Evolutionary conservation across 805 yeast genomes (phyloP), one percentile per base, ranked within the genome.

Genomic region (Huiozyma sinensis): DNA sequence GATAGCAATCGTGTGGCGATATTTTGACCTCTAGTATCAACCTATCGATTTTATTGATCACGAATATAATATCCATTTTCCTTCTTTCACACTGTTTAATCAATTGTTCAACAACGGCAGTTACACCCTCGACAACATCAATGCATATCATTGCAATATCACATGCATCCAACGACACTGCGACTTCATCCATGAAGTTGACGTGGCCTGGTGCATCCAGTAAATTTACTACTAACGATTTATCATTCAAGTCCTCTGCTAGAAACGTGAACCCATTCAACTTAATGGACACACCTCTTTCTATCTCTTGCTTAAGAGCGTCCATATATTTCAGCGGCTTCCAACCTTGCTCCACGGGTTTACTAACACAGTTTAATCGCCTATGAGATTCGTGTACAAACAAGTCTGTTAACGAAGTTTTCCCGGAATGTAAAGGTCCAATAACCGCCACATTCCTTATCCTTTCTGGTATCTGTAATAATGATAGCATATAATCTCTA

Each of bases 161-260:
- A 0, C 74, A 72, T 0, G 80, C 67, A 24, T 75, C 60, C 7
- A 79, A 60, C 0, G 83, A 73, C 0, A 75, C 71, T 0, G 76
- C 70, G 4, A 77, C 64, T 52, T 92, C 97, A 56, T 87, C 96
- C 29, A 70, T 64, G 55, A 92, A 92, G 55, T 87, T 81, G 0
- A 76, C 73, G 61, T 92, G 97, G 0, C 99, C 99, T 0, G 99
- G 99, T 0, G 95, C 69, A 55, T 94, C 99, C 0, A 87, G 50
- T 0, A 89, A 48, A 54, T 83, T 85, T 17, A 80, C 53, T 0
- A 76, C 75, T 12, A 66, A 62, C 0, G 95, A 80, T 48, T 73
- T 76, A 1, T 69, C 74, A 11, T 63, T 63, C 29, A 75, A 48
- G 55, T 77, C 76, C 0, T 73, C 75, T 11, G 81, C 59, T 6